Conservation (phyloP, 2,329 filamentous ascomycete species). For the Proliferodiscus dingleyae region DNA sequence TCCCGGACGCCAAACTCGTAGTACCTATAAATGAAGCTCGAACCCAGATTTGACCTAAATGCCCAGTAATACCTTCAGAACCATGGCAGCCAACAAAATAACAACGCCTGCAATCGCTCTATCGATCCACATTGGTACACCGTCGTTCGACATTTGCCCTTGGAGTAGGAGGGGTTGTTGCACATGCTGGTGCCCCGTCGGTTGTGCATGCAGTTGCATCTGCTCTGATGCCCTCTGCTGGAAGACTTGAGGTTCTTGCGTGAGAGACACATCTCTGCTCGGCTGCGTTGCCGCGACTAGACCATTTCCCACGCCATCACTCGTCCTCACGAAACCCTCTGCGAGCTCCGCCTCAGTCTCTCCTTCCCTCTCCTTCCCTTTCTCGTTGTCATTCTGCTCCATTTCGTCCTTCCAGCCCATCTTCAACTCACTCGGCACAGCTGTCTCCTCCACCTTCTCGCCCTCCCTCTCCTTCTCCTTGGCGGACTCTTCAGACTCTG, state of each 20-base stretch:
- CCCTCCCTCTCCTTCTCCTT: constrained; percentile 35
- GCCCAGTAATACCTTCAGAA: constrained; percentile 48
- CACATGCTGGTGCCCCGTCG: no score
- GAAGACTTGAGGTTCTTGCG: no score
- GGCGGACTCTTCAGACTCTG: constrained; percentile 59
- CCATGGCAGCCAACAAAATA: constrained; percentile 64
- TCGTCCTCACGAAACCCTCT: constrained; percentile 56
- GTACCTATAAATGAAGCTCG: no score
- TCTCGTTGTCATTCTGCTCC: constrained; percentile 36
- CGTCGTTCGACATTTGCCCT: constrained; percentile 38
- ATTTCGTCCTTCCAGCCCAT: constrained; percentile 72
- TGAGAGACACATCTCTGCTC: no score
- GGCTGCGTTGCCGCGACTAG: no score
- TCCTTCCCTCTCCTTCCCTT: neutral
- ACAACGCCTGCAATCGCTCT: constrained; percentile 71
- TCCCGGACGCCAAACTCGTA: no score
- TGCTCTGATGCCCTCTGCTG: no score
- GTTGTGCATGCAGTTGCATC: no score
- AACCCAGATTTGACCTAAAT: no score
- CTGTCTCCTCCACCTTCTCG: constrained; percentile 34
- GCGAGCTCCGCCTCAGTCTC: constrained; percentile 46
- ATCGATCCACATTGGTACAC: constrained; percentile 72
- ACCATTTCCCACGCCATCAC: no score
- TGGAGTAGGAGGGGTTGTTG: neutral
- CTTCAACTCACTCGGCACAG: constrained; percentile 47